Evolutionary conservation across 805 yeast genomes (phyloP).

Genomic region (Saccharomycopsis sp.): DNA sequence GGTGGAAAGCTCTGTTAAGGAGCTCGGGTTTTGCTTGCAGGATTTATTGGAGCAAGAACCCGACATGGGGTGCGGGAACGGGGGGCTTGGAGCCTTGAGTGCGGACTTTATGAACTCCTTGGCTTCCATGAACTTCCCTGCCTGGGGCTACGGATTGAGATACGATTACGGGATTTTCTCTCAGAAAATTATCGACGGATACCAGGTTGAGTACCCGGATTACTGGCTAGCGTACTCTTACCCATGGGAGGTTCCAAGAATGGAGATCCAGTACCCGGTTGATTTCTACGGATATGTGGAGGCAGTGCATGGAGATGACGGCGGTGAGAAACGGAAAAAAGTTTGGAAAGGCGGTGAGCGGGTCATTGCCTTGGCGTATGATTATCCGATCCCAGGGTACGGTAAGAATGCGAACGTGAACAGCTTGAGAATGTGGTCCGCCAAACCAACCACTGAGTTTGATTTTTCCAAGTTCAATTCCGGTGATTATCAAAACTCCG

Average conservation of each 20-base stretch:
- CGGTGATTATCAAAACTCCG: constrained; percentile 85
- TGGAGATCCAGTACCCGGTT: constrained; percentile 81
- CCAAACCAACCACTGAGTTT: constrained; percentile 83
- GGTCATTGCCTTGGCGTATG: constrained; percentile 82
- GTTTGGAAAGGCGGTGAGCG: constrained; percentile 85
- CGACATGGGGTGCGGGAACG: constrained; percentile 92
- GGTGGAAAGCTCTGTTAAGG: constrained; percentile 47
- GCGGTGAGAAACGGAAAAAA: constrained; percentile 49
- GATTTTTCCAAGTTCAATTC: constrained; percentile 85
- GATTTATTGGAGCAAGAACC: constrained; percentile 81
- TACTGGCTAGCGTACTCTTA: constrained; percentile 84
- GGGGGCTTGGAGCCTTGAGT: constrained; percentile 90
- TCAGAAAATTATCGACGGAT: constrained; percentile 83
- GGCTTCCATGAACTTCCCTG: constrained; percentile 78
- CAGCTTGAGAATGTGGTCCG: constrained; percentile 84
- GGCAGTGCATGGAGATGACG: constrained; percentile 33
- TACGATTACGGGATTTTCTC: constrained; percentile 91
- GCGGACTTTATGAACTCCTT: constrained; percentile 90
- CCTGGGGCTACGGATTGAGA: constrained; percentile 94
- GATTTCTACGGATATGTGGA: constrained; percentile 79
- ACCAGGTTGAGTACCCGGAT: constrained; percentile 91
- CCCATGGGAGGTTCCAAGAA: constrained; percentile 89
- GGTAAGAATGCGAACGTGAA: constrained; percentile 66
- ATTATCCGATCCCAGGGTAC: constrained; percentile 89
- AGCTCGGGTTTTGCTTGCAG: constrained; percentile 81